Evolutionary conservation across 1,139 yeast species (phyloP), one percentile per base, ranked within the genome.

Genomic region (Pichia sp.): DNA sequence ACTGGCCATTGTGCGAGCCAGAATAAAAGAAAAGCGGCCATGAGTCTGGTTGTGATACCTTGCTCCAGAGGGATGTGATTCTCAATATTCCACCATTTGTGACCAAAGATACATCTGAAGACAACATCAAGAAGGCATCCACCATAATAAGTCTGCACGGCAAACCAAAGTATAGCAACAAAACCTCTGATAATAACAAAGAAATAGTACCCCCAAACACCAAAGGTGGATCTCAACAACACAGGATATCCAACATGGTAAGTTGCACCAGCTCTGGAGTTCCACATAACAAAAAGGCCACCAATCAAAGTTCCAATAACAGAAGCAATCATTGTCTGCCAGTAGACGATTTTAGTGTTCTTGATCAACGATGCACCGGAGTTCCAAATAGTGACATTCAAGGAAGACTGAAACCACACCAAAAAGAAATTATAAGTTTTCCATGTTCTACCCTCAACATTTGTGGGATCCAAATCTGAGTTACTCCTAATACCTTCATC

Each of bases 1-100:
- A 62, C 60, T 18, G 65, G 60, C 14, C 59, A 52, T 24, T 62
- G 57, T 13, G 62, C 46, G 7, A 64, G 42, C 48, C 67, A 70
- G 51, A 66, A 67, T n/a, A 67, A 38, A 30, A 67, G 47, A 40
- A 67, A 67, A 3, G 72, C 71, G 15, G 64, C 54, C 32, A 67
- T 51, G 24, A 63, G 59, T 44, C 62, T 61, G 2, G 66, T 63
- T 2, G 62, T 53, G 58, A 65, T 63, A 19, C 57, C 55, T 17
- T 64, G 64, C 22, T 53, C 46, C 4, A 44, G 50, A 4, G 64
- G 52, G 24, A 67, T 38, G 15, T 38, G 33, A 25, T 49, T 49
- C 13, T 40, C 31, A 16, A 44, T 40, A 18, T 46, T 34, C 18
- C 32, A 30, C 52, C 51, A 44, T 37, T 36, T 24, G 52, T 39